phyloP scores from a whole-genome alignment of 2,329 filamentous ascomycete species.

The Cladosporium oxysporum region DNA sequence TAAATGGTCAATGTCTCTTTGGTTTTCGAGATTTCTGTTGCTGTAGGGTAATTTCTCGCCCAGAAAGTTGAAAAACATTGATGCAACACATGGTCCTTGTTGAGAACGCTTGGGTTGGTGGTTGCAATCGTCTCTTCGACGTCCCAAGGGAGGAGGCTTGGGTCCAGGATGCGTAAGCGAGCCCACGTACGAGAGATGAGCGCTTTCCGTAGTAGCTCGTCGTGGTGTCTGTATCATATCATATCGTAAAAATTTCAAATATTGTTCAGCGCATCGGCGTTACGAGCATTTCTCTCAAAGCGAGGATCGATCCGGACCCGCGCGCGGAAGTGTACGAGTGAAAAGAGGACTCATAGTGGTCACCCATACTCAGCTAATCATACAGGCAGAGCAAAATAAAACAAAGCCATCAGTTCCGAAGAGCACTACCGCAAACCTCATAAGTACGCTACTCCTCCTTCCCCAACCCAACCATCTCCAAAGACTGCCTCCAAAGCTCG shows the following conservation, averaged over 20 bases:
- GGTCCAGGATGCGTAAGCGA: no score
- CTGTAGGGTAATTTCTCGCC: no score
- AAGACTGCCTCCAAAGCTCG: conserved; percentile 46
- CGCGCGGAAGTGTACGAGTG: neutral
- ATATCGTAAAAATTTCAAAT: neutral
- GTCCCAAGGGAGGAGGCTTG: no score
- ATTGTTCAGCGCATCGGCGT: neutral
- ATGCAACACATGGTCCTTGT: no score
- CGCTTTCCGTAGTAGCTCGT: no score
- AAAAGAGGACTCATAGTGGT: neutral
- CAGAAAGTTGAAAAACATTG: no score
- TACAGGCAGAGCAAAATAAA: neutral
- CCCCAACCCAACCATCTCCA: conserved; percentile 29
- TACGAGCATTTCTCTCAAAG: neutral
- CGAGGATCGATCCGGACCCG: neutral
- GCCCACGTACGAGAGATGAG: no score
- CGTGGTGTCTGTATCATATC: conserved; percentile 13
- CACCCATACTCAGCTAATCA: neutral
- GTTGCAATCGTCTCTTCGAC: no score
- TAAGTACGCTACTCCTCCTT: neutral
- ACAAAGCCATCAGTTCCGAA: neutral
- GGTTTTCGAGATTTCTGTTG: no score
- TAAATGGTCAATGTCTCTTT: no score
- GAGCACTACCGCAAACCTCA: neutral
- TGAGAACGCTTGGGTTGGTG: no score